A percentile compares a stretch with the other conserved stretches of the same genome.
phyloP scores from a whole-genome alignment of 306 rosid genomes.

The Prunus mira region DNA sequence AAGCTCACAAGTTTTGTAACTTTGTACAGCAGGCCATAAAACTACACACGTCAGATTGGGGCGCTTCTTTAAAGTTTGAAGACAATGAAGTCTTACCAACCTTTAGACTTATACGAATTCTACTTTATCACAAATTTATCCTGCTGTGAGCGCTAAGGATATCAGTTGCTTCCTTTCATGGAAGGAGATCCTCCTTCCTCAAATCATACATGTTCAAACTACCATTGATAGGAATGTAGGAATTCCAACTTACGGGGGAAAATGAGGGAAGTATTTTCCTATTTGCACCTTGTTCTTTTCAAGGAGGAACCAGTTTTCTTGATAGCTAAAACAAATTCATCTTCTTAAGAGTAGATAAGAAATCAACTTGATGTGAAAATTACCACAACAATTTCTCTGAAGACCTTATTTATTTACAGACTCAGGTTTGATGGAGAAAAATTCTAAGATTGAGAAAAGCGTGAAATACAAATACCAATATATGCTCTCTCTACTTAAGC shows the following conservation, averaged over 20 bases:
- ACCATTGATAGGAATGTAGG: no score
- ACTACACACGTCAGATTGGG: background rate
- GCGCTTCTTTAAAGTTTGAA: background rate
- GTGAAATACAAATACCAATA: background rate
- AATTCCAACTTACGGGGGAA: no score
- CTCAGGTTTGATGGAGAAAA: background rate
- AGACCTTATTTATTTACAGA: conserved; percentile 15
- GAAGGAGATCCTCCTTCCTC: no score
- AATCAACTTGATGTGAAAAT: background rate
- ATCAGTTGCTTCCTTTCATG: no score
- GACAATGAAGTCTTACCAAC: background rate
- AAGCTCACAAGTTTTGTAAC: background rate
- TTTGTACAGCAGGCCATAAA: background rate
- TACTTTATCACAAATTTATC: no score
- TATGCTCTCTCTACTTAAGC: background rate
- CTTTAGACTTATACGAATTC: no score
- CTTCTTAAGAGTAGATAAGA: background rate
- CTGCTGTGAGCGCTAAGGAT: no score
- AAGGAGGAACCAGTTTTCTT: no score
- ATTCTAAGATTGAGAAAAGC: background rate
- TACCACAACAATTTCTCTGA: background rate
- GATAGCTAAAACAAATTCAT: no score
- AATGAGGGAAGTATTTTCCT: no score
- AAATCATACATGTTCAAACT: no score
- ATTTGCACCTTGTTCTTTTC: no score